Conservation (phyloP, 2,329 filamentous ascomycete species). For the Colletotrichum neosansevieriae region DNA sequence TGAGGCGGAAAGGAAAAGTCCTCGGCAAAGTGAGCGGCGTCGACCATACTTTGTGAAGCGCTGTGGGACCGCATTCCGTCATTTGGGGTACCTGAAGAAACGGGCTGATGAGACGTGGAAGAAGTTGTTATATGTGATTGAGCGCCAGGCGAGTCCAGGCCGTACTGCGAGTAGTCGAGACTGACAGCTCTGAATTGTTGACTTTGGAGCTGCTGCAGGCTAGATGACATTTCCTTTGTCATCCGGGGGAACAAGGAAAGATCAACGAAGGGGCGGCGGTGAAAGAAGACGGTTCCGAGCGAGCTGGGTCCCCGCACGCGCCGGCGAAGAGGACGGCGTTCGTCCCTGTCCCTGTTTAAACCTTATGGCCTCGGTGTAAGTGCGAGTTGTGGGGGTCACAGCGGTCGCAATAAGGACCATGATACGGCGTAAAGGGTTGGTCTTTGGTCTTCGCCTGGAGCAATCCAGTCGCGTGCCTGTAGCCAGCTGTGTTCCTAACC, state of each 20-base stretch:
- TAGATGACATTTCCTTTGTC: conserved; percentile 54
- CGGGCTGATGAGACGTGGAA: conserved; percentile 36
- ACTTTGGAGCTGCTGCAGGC: conserved; percentile 48
- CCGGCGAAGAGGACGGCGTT: conserved; percentile 33
- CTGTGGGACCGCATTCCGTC: conserved; percentile 49
- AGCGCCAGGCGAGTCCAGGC: conserved; percentile 36
- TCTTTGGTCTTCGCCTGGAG: conserved; percentile 13
- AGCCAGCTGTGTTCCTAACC: background rate
- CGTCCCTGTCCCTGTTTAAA: conserved; percentile 38
- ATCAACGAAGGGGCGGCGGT: conserved; percentile 44
- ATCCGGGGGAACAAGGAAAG: conserved; percentile 43
- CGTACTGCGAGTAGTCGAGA: conserved; percentile 48
- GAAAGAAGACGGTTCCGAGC: conserved; percentile 27
- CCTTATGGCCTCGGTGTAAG: conserved; percentile 36
- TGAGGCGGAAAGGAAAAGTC: conserved; percentile 67
- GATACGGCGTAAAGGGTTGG: conserved; percentile 7
- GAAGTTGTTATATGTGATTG: conserved; percentile 40
- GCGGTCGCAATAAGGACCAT: conserved; percentile 24
- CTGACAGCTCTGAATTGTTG: conserved; percentile 51
- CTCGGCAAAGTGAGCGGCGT: conserved; percentile 60
- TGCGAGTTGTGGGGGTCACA: conserved; percentile 30
- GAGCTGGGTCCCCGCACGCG: conserved; percentile 36
- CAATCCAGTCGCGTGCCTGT: conserved; percentile 24
- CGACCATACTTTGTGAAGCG: conserved; percentile 56
- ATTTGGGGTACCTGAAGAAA: conserved; percentile 45